Evolutionary conservation across 176 grass and related monocot species (phyloP).

Genomic region (Neostapfia colusana): DNA sequence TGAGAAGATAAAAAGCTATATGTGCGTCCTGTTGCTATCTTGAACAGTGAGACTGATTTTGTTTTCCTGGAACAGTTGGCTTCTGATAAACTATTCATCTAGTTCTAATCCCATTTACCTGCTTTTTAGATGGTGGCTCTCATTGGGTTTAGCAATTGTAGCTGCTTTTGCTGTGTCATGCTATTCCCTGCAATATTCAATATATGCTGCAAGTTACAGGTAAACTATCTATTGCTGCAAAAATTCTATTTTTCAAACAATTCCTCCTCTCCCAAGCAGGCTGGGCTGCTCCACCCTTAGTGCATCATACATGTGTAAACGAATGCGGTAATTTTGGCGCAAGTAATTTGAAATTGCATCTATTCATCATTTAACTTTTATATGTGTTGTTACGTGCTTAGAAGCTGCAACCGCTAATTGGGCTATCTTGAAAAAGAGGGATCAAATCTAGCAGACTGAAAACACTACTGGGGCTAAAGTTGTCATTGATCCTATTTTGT

Average conservation of each 20-base stretch:
- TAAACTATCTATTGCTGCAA: slow-evolving; percentile 30
- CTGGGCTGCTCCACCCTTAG: not conserved
- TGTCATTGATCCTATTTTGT: slow-evolving; percentile 31
- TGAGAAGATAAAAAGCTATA: slow-evolving; percentile 99
- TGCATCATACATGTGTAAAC: not conserved
- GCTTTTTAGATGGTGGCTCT: slow-evolving; percentile 88
- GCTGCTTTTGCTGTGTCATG: slow-evolving; percentile 76
- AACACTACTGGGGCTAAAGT: not conserved
- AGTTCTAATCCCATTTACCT: slow-evolving; percentile 38
- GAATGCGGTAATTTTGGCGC: not conserved
- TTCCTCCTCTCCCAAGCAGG: not conserved
- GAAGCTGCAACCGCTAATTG: not conserved
- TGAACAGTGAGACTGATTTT: slow-evolving; percentile 60
- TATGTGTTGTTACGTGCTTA: not conserved
- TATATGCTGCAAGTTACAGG: slow-evolving; percentile 89
- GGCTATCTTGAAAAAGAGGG: not conserved
- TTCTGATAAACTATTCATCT: slow-evolving; percentile 29
- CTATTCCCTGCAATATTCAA: slow-evolving; percentile 92
- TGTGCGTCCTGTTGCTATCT: slow-evolving; percentile 86
- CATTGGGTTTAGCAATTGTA: slow-evolving; percentile 80
- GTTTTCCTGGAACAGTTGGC: slow-evolving; percentile 23
- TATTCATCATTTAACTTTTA: not conserved
- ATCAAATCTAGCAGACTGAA: not conserved
- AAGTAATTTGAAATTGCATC: slow-evolving; percentile 9
- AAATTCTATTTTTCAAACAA: slow-evolving; percentile 8